Evolutionary conservation across 768 basidiomycete species (phyloP).

Genomic region (Neoboletus subvelutipes): DNA sequence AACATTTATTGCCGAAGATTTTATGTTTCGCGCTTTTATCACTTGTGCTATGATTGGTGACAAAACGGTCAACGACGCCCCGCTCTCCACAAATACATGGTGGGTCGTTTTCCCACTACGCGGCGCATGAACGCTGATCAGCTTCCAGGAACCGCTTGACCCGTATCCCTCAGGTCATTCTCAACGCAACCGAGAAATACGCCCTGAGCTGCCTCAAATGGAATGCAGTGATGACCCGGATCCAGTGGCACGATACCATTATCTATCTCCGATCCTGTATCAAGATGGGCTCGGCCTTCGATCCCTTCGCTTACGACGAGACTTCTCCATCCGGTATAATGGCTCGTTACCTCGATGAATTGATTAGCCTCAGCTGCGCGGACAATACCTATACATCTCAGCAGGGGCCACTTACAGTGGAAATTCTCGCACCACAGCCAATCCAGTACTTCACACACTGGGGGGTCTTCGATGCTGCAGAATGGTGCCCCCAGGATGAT

Average conservation of each 20-base stretch:
- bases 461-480: conserved; percentile 13
- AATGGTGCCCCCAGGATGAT: conserved; percentile 33
- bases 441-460: conserved; percentile 6
- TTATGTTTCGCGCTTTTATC: conserved; percentile 36
- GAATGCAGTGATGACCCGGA: conserved; percentile 21
- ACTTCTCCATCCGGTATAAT: conserved; percentile 15
- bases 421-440: conserved; percentile 17
- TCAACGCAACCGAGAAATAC: conserved; percentile 27
- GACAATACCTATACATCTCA: neutral
- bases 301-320: conserved; percentile 24
- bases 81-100: conserved; percentile 33
- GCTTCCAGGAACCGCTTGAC: conserved; percentile 23
- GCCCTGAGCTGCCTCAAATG: conserved; percentile 21
- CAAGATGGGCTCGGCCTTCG: conserved; percentile 25
- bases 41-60: conserved; percentile 37
- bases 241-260: conserved; percentile 26
- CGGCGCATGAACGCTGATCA: conserved; percentile 5
- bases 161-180: conserved; percentile 20
- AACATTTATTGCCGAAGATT: conserved; percentile 29
- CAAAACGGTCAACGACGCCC: conserved; percentile 34
- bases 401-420: neutral
- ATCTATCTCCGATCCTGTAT: conserved; percentile 24
- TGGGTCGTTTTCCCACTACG: conserved; percentile 10
- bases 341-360: conserved; percentile 21
- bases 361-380: conserved; percentile 14